Evolutionary conservation across 768 basidiomycete species (phyloP), one percentile per base, ranked within the genome.

Genomic region (Leccinum aurantiacum): DNA sequence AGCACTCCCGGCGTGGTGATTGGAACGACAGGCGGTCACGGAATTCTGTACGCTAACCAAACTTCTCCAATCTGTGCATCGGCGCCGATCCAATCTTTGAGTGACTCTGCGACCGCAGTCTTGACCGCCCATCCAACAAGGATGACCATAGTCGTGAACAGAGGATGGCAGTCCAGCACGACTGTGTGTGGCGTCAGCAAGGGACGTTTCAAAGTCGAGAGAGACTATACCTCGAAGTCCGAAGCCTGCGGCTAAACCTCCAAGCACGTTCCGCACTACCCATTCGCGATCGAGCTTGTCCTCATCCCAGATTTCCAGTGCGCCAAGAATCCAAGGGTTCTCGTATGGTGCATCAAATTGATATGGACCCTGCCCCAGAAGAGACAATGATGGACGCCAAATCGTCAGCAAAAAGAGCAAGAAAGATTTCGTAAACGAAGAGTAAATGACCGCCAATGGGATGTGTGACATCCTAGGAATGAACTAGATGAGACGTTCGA

Each of bases 171-270:
- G 63, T 93, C 90, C 31, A 94, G 74, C 37, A 91, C 90, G 8
- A 94, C 91, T 92, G 53, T 35, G 17, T 3, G 15, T 15, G 5
- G 14, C 17, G 51, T 71, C 27, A 61, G 44, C 22, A 17, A 53
- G n/a, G 19, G 24, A 2, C 4, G 7, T 31, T 19, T 14, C 9
- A 15, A 37, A 37, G 52, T 15, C 1, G 54, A 37, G 27, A 38
- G n/a, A 50, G 15, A 22, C 27, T 77, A 47, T 66, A 92, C 91
- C 89, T 67, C 91, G 83, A 56, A 94, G 72, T 0, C 91, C 92
- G 70, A 93, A 94, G 1, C 92, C 92, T 33, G 91, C 88, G 11
- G 91, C 88, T 84, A 94, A 87, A 0, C 92, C 92, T 11, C 92
- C 92, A 2, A 94, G 77, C 10, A 93, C 78, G 64, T 94, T 93